phyloP scores from a whole-genome alignment of 495 filamentous ascomycete species.

The Letharia columbiana region DNA sequence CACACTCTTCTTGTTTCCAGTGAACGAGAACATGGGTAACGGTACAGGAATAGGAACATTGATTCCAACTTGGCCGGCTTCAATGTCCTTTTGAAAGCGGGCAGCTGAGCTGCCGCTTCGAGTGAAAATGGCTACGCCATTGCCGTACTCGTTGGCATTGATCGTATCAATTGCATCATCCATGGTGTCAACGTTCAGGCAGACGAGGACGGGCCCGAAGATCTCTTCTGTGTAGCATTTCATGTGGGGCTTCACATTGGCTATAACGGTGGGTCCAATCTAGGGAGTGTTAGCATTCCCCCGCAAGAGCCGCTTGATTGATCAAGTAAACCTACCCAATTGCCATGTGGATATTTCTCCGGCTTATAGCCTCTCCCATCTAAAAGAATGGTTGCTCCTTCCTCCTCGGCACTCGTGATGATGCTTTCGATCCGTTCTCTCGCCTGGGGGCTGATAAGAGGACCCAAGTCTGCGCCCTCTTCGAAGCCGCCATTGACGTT shows the following conservation, averaged over 20 bases:
- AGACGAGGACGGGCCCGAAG: constrained; percentile 91
- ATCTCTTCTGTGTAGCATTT: constrained; percentile 94
- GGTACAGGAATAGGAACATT: constrained; percentile 77
- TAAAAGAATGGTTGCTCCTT: constrained; percentile 90
- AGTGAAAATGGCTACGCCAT: constrained; percentile 63
- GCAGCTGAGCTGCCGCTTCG: constrained; percentile 52
- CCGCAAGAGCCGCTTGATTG: neutral
- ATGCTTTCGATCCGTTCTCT: constrained; percentile 83
- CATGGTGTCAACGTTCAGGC: constrained; percentile 30
- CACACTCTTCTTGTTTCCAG: constrained; percentile 94
- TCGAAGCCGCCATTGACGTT: constrained; percentile 94
- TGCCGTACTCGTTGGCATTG: constrained; percentile 64
- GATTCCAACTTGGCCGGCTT: constrained; percentile 50
- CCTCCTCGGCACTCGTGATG: constrained; percentile 80
- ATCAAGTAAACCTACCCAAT: constrained; percentile 56
- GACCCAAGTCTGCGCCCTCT: constrained; percentile 87
- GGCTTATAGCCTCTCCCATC: constrained; percentile 86
- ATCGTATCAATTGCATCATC: constrained; percentile 50
- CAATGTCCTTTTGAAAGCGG: constrained; percentile 55
- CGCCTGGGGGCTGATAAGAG: constrained; percentile 88
- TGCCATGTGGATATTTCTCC: constrained; percentile 89
- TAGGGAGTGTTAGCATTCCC: constrained; percentile 24
- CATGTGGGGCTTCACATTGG: constrained; percentile 86
- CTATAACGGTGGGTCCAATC: constrained; percentile 87
- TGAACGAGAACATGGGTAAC: constrained; percentile 94